These are phyloP conservation scores for Ceriops decandra DNA, from an alignment of 345 rosid genomes.

Conservation along the genomic window DNA sequence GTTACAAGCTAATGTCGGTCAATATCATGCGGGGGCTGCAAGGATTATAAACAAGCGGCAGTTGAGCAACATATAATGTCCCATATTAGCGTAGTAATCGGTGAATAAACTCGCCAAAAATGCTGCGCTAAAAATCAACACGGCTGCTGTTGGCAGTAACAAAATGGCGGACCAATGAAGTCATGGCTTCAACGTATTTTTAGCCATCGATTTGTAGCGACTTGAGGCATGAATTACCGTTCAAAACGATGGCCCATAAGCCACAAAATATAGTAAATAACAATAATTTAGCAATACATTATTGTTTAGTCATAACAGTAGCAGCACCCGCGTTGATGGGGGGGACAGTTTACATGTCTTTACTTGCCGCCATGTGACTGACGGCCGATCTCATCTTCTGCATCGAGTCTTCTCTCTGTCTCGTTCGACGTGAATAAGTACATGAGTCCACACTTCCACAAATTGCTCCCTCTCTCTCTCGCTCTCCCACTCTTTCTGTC, in stretches of 20 bases:
- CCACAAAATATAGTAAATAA: background rate
- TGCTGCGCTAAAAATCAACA: background rate
- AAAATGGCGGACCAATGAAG: background rate
- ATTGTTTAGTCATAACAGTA: background rate
- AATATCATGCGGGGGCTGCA: too few relatives aligned
- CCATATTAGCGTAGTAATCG: too few relatives aligned
- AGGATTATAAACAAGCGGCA: too few relatives aligned
- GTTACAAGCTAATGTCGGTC: too few relatives aligned
- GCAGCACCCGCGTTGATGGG: slow-evolving; percentile 7
- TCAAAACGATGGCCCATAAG: background rate
- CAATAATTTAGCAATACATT: background rate
- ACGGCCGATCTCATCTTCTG: slow-evolving; percentile 25
- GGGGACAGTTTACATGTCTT: background rate
- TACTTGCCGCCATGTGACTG: slow-evolving; percentile 34
- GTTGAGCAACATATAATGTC: too few relatives aligned
- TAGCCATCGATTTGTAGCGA: background rate
- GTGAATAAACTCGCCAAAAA: too few relatives aligned
- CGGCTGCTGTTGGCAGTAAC: background rate
- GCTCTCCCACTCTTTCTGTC: background rate
- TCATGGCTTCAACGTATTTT: background rate
- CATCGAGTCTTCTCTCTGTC: slow-evolving; percentile 23
- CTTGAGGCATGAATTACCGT: background rate
- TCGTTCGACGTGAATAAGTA: slow-evolving; percentile 8
- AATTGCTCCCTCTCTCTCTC: background rate
- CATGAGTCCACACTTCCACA: background rate